Base-by-base conservation (phyloP, 768 basidiomycete genomes). In the Boletus bicolor region DNA sequence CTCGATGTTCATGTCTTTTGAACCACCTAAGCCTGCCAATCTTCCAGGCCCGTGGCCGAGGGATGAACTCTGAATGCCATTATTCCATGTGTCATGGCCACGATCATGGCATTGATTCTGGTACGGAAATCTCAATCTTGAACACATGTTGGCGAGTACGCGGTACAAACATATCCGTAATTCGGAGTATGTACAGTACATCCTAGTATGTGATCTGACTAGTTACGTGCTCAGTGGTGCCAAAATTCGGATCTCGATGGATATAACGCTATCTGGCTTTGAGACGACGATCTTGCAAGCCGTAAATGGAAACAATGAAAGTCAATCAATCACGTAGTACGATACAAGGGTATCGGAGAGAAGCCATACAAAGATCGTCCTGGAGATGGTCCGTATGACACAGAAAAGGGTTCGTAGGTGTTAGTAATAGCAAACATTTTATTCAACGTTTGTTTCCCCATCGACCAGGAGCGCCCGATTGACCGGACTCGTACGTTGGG, bases 401-500 rank as follows among this genome's bases (percentile, higher is more conserved):
- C 12, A 53, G 21, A 3, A 24, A 24, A n/a, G 24, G 5, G 30
- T 43, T 43, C 42, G 5, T 28, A 19, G 28, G 21, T 21, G 36
- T 42, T 26, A 38, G 30, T 15, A 38, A 34, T 28, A 37, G 21
- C 6, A 4, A 24, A 17, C n/a, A 17, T 35, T 49, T 55, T 41
- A 30, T 15, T 69, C 57, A 72, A 19, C 44, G 41, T 34, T 64
- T 77, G 62, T 76, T 77, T 47, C 79, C 79, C 85, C 84, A 86
- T 50, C 77, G 76, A 21, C 81, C 83, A 44, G 78, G 72, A 30
- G 76, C 62, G 53, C 75, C 75, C 21, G 81, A 72, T 26, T 73
- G 65, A 19, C 80, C 82, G 15, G 75, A 74, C 28, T 90, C 87
- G 64, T 91, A 91, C 49, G 72, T 75, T 30, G 89, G 88, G 14